Conservation (phyloP, 1,139 yeast genomes). For the Taiozyma onychis region DNA sequence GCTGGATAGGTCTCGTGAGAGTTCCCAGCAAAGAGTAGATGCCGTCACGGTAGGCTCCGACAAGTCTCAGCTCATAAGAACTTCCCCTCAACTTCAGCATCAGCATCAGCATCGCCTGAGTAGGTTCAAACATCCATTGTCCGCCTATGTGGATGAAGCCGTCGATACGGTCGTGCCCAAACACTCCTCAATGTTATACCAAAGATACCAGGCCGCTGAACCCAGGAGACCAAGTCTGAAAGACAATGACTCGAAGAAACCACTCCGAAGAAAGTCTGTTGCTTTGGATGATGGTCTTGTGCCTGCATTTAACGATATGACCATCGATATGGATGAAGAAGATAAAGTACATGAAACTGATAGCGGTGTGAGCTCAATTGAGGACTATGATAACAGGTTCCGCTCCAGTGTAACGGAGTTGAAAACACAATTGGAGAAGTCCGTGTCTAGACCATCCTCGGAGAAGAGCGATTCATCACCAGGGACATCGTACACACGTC, state of each 20-base stretch:
- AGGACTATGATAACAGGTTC: slow-evolving; percentile 3
- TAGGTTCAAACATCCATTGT: slow-evolving; percentile 17
- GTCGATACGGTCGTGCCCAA: slow-evolving; percentile 17
- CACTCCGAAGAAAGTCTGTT: slow-evolving; percentile 8
- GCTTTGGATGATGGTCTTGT: slow-evolving; percentile 19
- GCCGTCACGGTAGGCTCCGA: not conserved
- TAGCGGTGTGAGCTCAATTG: not conserved
- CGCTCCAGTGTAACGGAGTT: not conserved
- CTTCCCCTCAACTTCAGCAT: not conserved
- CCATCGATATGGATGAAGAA: slow-evolving; percentile 16
- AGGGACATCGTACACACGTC: not conserved
- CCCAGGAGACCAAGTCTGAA: not conserved
- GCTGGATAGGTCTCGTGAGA: not conserved
- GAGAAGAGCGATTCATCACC: not conserved
- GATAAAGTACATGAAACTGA: not conserved
- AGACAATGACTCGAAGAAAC: not conserved
- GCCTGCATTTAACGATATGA: slow-evolving; percentile 20
- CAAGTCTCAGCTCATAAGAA: not conserved
- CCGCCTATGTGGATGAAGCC: slow-evolving; percentile 14
- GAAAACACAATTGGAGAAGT: not conserved
- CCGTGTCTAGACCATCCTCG: not conserved
- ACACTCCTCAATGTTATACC: slow-evolving; percentile 11
- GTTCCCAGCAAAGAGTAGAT: not conserved
- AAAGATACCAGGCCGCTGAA: slow-evolving; percentile 8
- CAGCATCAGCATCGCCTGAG: not conserved